phyloP scores from a whole-genome alignment of 805 yeast species.

The Vanderwaltozyma yarrowii region DNA sequence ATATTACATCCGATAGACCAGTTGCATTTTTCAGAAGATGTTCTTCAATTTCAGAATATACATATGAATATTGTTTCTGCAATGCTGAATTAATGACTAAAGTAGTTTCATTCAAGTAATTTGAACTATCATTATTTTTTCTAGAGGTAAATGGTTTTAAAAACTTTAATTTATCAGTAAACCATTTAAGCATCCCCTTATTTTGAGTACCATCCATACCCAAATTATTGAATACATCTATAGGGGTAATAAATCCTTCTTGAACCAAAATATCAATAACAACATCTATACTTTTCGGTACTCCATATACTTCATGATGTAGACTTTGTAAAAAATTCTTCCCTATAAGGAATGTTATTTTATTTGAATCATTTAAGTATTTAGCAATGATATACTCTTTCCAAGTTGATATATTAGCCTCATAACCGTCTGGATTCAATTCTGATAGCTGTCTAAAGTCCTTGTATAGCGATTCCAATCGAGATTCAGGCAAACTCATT shows the following conservation, averaged over 20 bases:
- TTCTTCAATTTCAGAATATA: constrained; percentile 7
- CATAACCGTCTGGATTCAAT: constrained; percentile 33
- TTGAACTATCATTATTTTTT: constrained; percentile 4
- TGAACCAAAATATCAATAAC: constrained; percentile 27
- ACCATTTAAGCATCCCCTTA: constrained; percentile 8
- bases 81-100: constrained; percentile 11
- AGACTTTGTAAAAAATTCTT: constrained; percentile 20
- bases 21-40: constrained; percentile 11
- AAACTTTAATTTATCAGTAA: constrained; percentile 4
- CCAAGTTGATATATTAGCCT: constrained; percentile 33
- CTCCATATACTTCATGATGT: constrained; percentile 23
- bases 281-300: constrained; percentile 29
- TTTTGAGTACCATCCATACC: constrained; percentile 1
- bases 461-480: constrained; percentile 31
- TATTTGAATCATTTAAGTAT: constrained; percentile 5
- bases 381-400: constrained; percentile 16
- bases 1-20: constrained; percentile 17
- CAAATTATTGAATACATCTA: constrained; percentile 16
- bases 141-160: constrained; percentile 8
- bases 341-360: constrained; percentile 23
- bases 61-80: constrained; percentile 5
- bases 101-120: constrained; percentile 13
- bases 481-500: constrained; percentile 24
- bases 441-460: constrained; percentile 31
- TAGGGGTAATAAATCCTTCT: constrained; percentile 22